Base-by-base conservation (phyloP, 2,329 filamentous ascomycete species). In the Aureobasidium uvarum region DNA sequence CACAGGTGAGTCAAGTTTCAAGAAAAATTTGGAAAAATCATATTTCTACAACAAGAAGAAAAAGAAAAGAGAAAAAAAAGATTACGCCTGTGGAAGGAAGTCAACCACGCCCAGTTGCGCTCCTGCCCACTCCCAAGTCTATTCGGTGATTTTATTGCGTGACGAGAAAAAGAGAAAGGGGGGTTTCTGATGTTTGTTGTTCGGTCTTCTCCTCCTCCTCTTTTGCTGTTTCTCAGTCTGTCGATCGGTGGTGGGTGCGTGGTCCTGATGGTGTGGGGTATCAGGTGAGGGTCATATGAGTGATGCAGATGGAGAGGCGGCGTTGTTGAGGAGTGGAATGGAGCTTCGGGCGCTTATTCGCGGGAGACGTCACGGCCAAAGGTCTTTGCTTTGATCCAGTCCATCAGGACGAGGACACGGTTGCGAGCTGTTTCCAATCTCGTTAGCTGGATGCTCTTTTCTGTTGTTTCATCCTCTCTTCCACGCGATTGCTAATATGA, bases 341-440 rank as follows among this genome's bases (percentile, higher is more conserved):
- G 13, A 36, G 1, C 14, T 5, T 23, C 18, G 41, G 45, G 31
- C 58, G 33, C 48, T 67, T 76, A 93, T 80, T 94, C 91, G 73
- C 91, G 85, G 51, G 91, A 94, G 60, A 98, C 91, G 74, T 99
- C 95, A 77, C 95, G 92, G 68, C 95, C 95, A 75, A 99, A 99
- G 67, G 95, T 81, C 83, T 96, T 96, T 72, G 93, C 92, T 85
- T 99, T 99, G 77, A 94, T 78, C 95, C 95, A 99, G 81, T 99
- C 95, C 74, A 96, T 83, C 70, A 91, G 81, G 72, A 99, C 95
- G 60, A 99, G 85, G 72, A 98, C 86, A 76, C 95, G 89, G 83
- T 99, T 99, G 73, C 95, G 92, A 68, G 91, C 91, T 96, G 68
- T 74, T 66, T 69, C 72, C 60, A 33, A 43, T 70, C 69, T 71